phyloP scores from a whole-genome alignment of 352 stramenopile species.

The Phytophthora uliginosa region DNA sequence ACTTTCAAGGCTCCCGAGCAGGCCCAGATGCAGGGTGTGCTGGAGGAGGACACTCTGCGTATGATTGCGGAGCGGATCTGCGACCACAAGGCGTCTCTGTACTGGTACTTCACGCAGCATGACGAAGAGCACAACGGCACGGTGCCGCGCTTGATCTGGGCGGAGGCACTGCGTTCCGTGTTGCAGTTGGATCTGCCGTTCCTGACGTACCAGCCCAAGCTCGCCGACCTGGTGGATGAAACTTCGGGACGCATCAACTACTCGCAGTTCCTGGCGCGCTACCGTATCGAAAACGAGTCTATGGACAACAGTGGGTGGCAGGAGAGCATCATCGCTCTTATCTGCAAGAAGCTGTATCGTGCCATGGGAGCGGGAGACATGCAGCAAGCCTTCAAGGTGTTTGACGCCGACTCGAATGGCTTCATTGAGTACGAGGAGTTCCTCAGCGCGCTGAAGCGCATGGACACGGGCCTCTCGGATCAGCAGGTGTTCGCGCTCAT shows the following conservation, averaged over 20 bases:
- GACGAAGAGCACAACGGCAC: constrained; percentile 92
- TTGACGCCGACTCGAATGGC: constrained; percentile 91
- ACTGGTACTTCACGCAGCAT: constrained; percentile 96
- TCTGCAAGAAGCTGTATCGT: constrained; percentile 95
- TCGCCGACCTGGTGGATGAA: constrained; percentile 88
- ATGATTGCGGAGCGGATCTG: constrained; percentile 96
- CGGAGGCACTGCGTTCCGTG: constrained; percentile 93
- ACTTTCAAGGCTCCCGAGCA: constrained; percentile 79
- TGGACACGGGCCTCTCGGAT: constrained; percentile 94
- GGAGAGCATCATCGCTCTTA: constrained; percentile 91
- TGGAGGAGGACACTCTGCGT: constrained; percentile 92
- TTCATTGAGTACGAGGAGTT: constrained; percentile 97
- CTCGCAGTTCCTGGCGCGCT: constrained; percentile 94
- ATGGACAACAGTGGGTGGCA: constrained; percentile 92
- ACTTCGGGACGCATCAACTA: constrained; percentile 91
- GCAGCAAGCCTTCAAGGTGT: constrained; percentile 92
- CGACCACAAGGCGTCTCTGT: constrained; percentile 93
- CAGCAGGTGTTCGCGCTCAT: constrained; percentile 95
- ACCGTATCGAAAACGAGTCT: constrained; percentile 92
- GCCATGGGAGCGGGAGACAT: constrained; percentile 92
- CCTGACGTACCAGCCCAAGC: constrained; percentile 89
- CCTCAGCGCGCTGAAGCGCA: constrained; percentile 89
- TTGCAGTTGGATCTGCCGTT: constrained; percentile 93
- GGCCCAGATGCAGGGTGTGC: constrained; percentile 76
- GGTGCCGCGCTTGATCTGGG: constrained; percentile 90